Evolutionary conservation across 306 rosid species (phyloP).

Genomic region (Acmispon strigosus): DNA sequence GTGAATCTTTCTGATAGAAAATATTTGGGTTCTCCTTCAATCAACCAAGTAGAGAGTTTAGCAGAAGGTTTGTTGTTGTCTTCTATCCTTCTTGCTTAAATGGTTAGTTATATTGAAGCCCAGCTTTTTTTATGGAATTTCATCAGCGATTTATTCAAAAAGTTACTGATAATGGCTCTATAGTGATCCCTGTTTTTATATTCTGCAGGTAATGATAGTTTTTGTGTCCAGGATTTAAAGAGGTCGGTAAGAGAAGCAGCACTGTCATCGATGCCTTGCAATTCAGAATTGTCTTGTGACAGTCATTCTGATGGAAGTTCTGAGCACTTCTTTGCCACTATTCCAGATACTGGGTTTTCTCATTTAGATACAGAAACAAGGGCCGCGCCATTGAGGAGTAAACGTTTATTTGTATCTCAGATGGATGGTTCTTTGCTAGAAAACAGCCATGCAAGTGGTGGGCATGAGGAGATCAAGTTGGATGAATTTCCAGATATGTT

Average conservation of each 20-base stretch:
- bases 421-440: constrained; percentile 37
- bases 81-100: neutral
- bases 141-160: neutral
- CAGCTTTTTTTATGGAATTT: constrained; percentile 15
- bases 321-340: constrained; percentile 78
- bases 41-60: constrained; percentile 35
- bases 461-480: constrained; percentile 34
- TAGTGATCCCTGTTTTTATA: too few relatives aligned
- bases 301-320: constrained; percentile 67
- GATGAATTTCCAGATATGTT: constrained; percentile 48
- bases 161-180: constrained; percentile 7
- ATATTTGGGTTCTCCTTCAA: constrained; percentile 48
- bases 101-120: constrained; percentile 14
- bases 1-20: constrained; percentile 56
- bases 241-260: constrained; percentile 92
- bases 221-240: constrained; percentile 56
- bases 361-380: constrained; percentile 49
- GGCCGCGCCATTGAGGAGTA: constrained; percentile 49
- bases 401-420: constrained; percentile 51
- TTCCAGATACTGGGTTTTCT: constrained; percentile 65
- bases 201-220: constrained; percentile 30
- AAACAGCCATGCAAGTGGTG: constrained; percentile 35
- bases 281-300: constrained; percentile 50
- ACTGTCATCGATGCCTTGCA: constrained; percentile 39
- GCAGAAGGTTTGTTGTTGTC: constrained; percentile 51